phyloP scores from a whole-genome alignment of 192 early-diverging fungal genomes.

The Coemansia umbellata region DNA sequence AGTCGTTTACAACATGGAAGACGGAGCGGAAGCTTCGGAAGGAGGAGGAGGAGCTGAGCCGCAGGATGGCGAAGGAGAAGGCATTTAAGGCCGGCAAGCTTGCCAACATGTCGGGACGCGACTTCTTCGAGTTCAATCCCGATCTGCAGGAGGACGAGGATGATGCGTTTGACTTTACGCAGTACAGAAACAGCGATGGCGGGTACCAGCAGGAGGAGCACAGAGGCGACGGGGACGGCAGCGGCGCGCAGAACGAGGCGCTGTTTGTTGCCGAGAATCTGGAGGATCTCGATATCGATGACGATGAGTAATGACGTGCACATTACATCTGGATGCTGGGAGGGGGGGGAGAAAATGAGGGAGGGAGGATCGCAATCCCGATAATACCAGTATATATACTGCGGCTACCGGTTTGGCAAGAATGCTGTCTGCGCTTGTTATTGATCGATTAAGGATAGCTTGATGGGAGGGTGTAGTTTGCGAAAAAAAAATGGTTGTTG shows the following conservation, averaged over 20 bases:
- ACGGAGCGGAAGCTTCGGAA: slow-evolving; percentile 68
- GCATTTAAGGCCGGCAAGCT: slow-evolving; percentile 83
- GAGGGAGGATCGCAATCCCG: too few species aligned
- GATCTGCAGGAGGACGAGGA: slow-evolving; percentile 70
- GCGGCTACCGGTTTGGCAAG: too few species aligned
- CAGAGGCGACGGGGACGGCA: neutral
- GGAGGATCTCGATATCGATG: slow-evolving; percentile 16
- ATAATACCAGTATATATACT: too few species aligned
- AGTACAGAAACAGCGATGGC: slow-evolving; percentile 66
- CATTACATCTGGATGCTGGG: too few species aligned
- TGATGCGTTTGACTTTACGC: slow-evolving; percentile 75
- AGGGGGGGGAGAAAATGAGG: too few species aligned
- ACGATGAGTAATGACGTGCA: too few species aligned
- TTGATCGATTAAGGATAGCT: too few species aligned
- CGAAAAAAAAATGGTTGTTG: too few species aligned
- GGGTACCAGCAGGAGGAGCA: slow-evolving; percentile 40
- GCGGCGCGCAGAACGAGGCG: slow-evolving; percentile 14
- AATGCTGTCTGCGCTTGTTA: too few species aligned
- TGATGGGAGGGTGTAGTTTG: too few species aligned
- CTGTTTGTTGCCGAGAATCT: slow-evolving; percentile 24
- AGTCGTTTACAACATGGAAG: slow-evolving; percentile 94
- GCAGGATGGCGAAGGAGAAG: slow-evolving; percentile 76
- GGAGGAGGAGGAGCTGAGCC: slow-evolving; percentile 62
- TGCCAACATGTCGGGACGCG: slow-evolving; percentile 91
- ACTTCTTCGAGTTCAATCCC: slow-evolving; percentile 97